Evolutionary conservation across 2,329 filamentous ascomycete species (phyloP).

Genomic region (Calonectria hawksworthii): DNA sequence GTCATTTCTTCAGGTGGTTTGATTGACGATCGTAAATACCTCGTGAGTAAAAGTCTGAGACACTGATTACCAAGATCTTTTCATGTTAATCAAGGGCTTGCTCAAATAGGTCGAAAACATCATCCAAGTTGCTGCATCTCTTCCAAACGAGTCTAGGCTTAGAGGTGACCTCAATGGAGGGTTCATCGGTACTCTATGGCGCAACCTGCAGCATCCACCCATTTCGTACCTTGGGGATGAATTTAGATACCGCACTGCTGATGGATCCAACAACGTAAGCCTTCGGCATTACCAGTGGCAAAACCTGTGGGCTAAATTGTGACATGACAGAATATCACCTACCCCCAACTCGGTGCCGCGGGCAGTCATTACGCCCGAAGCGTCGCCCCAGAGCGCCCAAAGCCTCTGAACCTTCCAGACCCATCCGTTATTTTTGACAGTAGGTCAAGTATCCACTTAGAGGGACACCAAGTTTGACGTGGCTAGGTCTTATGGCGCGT

Average conservation of each 20-base stretch:
- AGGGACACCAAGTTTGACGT: neutral
- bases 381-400: neutral
- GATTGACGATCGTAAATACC: neutral
- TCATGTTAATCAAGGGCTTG: neutral
- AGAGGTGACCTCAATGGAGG: neutral
- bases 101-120: neutral
- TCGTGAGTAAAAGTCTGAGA: neutral
- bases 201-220: neutral
- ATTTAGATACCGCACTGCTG: neutral
- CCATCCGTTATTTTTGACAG: neutral
- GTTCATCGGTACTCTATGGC: neutral
- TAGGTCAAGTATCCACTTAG: neutral
- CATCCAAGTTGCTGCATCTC: neutral
- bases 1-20: neutral
- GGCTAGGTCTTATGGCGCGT: neutral
- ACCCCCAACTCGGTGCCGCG: neutral
- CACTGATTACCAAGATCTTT: neutral
- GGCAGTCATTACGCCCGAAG: neutral
- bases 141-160: neutral
- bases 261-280: neutral
- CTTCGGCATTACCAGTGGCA: no score
- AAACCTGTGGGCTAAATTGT: neutral
- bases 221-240: neutral
- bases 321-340: neutral
- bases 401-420: neutral